phyloP scores from a whole-genome alignment of 768 basidiomycete genomes.

The Mycena capillaripes region DNA sequence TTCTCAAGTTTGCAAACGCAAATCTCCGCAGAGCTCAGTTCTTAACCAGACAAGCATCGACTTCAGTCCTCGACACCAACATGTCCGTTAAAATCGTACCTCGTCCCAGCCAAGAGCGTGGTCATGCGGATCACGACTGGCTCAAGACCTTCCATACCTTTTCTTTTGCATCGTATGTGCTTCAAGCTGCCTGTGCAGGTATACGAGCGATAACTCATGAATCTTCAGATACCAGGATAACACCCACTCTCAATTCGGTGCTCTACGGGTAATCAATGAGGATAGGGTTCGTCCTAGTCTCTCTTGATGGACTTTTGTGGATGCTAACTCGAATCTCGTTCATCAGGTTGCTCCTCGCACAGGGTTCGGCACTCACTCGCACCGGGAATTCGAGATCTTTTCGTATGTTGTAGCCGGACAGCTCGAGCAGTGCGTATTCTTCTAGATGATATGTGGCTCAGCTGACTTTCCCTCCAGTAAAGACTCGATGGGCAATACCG shows the following conservation, averaged over 20 bases:
- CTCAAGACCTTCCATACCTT: conserved; percentile 92
- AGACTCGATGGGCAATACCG: conserved; percentile 93
- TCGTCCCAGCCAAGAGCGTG: conserved; percentile 74
- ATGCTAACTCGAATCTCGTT: neutral
- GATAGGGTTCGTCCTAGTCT: conserved; percentile 65
- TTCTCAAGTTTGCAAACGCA: conserved; percentile 52
- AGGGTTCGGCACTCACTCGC: conserved; percentile 90
- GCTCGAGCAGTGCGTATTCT: conserved; percentile 79
- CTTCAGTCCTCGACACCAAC: conserved; percentile 21
- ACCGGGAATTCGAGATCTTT: conserved; percentile 93
- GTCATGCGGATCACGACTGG: conserved; percentile 87
- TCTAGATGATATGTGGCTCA: neutral
- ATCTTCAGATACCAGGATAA: conserved; percentile 25
- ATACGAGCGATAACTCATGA: neutral
- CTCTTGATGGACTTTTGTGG: too few relatives aligned
- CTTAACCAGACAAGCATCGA: conserved; percentile 47
- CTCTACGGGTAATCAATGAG: conserved; percentile 93
- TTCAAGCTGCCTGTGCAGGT: conserved; percentile 30
- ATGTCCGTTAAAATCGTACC: conserved; percentile 55
- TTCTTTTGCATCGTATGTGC: conserved; percentile 75
- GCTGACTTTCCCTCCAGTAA: conserved; percentile 59
- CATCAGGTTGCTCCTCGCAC: conserved; percentile 63
- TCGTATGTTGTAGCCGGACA: conserved; percentile 86
- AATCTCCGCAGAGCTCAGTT: conserved; percentile 33
- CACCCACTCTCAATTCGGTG: conserved; percentile 61